Evolutionary conservation across 2,329 filamentous ascomycete species (phyloP), one percentile per base, ranked within the genome.

Genomic region (Tolypocladium cylindrosporum): DNA sequence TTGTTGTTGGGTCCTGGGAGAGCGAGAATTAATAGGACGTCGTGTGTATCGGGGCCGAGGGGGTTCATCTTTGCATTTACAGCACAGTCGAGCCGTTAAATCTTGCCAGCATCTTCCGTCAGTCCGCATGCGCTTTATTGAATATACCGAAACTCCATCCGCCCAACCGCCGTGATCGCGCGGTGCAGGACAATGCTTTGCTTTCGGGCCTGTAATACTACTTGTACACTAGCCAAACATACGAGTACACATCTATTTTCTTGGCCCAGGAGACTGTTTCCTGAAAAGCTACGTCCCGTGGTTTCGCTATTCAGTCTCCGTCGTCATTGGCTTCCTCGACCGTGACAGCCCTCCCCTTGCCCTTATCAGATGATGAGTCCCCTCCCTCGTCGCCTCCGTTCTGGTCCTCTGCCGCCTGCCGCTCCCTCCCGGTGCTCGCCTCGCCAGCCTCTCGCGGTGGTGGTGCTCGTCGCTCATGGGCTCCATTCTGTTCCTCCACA

Each of bases 291-390:
- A n/a, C 8, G 4, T 36, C 19, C 48, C 27, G 10, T 21, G 48
- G 16, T 36, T 56, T 56, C 24, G 14, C 14, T 24, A 19, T 37
- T 39, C 37, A 50, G 7, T 54, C 53, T 36, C 71, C 72, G 1
- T 75, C 72, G 56, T 77, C 75, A 2, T 64, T 65, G 11, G 66
- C 72, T 57, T 80, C 78, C 62, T 79, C 77, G 7, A 81, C 71
- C 4, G 77, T 78, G 13, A 71, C 78, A 5, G 75, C 75, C 59
- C 68, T 78, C 1, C 68, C 75, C 62, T 78, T 80, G 9, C 73
- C 74, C 63, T 78, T 79, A 7, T 61, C 62, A 16, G 34, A 57
- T 41, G 40, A 43, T 8, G 58, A 58, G 24, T 42, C 48, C 11
- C 13, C 43, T 13, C 19, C 37, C 13, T n/a, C 27, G 34, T 43